phyloP scores from a whole-genome alignment of 192 early-diverging fungal species.

The Backusella westeae region DNA sequence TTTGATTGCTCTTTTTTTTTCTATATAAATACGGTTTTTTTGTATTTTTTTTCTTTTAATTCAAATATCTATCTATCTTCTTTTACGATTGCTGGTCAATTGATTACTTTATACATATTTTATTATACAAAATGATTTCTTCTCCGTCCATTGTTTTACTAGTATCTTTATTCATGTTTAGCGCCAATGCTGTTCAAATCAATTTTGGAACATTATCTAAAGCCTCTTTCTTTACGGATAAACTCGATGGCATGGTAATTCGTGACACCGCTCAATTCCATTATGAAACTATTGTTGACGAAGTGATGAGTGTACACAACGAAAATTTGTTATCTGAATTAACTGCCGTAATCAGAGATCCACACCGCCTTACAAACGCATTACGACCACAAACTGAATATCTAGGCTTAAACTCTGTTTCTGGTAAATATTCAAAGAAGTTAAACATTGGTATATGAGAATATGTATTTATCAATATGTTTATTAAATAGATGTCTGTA shows the following conservation, averaged over 20 bases:
- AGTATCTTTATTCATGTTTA: background rate
- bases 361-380: background rate
- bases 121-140: background rate
- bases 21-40: background rate
- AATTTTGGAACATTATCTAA: background rate
- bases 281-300: constrained; percentile 11
- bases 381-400: background rate
- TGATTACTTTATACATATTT: background rate
- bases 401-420: background rate
- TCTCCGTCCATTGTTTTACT: background rate
- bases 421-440: background rate
- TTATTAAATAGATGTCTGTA: background rate
- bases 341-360: background rate
- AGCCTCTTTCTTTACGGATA: background rate
- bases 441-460: background rate
- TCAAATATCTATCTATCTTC: background rate
- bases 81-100: constrained; percentile 14
- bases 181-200: background rate
- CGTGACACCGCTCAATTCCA: background rate
- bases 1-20: background rate
- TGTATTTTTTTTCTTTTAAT: background rate
- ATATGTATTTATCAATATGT: background rate
- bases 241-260: background rate
- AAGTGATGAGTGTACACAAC: constrained; percentile 4
- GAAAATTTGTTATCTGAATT: constrained; percentile 1